These are phyloP conservation scores for Metschnikowia proteae DNA, from an alignment of 805 yeast genomes.

Conservation along the genomic window DNA sequence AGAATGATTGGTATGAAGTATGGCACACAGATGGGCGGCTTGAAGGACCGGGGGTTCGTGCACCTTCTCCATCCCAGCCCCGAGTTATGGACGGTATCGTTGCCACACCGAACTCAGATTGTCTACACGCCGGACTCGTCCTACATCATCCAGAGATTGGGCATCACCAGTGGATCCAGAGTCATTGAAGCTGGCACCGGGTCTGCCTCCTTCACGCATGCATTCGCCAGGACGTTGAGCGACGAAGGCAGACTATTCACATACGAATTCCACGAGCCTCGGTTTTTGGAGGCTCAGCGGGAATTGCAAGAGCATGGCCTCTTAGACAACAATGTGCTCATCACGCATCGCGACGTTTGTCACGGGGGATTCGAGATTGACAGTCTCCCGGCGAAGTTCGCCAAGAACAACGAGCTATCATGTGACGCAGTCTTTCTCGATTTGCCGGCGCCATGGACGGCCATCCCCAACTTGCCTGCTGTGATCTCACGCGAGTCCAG, in stretches of 20 bases:
- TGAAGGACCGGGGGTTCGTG: conserved; percentile 77
- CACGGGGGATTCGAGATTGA: conserved; percentile 69
- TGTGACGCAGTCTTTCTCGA: conserved; percentile 84
- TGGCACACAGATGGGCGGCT: conserved; percentile 81
- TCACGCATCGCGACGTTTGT: conserved; percentile 93
- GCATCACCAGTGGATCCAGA: conserved; percentile 65
- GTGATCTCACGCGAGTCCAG: conserved; percentile 53
- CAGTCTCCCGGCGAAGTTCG: conserved; percentile 25
- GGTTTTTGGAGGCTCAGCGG: conserved; percentile 70
- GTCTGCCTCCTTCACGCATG: conserved; percentile 91
- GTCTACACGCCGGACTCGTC: conserved; percentile 95
- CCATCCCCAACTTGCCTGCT: conserved; percentile 66
- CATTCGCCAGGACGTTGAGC: conserved; percentile 77
- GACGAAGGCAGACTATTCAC: conserved; percentile 64
- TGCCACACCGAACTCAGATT: conserved; percentile 97
- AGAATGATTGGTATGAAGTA: conserved; percentile 75
- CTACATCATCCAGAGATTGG: conserved; percentile 79
- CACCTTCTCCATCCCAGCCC: conserved; percentile 90
- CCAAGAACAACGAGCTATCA: conserved; percentile 30
- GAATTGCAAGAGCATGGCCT: conserved; percentile 79
- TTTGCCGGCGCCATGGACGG: conserved; percentile 96
- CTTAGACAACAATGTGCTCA: conserved; percentile 45
- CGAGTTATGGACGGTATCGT: conserved; percentile 91
- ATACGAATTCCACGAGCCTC: conserved; percentile 85
- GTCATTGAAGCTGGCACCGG: conserved; percentile 99